These are phyloP conservation scores for Batkoa obscura DNA, from an alignment of 371 early-diverging fungal genomes.

Conservation along the genomic window DNA sequence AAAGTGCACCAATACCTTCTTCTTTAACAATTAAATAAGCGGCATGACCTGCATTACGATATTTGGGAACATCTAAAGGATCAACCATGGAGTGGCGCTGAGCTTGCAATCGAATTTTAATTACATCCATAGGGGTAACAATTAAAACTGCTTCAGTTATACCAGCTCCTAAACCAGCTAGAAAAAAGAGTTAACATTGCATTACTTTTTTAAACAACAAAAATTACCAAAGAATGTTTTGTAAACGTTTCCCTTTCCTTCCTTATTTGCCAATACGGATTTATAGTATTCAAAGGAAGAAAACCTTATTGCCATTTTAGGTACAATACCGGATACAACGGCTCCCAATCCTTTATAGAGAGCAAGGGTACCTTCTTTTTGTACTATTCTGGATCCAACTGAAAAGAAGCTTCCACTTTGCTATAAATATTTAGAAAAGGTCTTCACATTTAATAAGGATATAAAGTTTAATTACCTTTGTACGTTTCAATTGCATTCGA, in stretches of 20 bases:
- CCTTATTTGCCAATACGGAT: constrained; percentile 45
- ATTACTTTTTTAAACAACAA: background rate
- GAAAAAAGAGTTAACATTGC: background rate
- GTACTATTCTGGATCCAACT: constrained; percentile 65
- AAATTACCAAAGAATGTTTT: constrained; percentile 61
- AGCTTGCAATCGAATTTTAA: constrained; percentile 93
- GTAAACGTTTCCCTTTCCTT: constrained; percentile 43
- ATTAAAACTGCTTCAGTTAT: constrained; percentile 88
- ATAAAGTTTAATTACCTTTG: constrained; percentile 12
- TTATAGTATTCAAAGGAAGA: constrained; percentile 91
- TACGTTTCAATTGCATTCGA: constrained; percentile 56
- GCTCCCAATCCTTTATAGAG: constrained; percentile 96
- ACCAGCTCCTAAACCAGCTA: constrained; percentile 90
- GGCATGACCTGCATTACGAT: constrained; percentile 86
- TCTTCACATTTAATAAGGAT: background rate
- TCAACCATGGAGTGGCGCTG: constrained; percentile 91
- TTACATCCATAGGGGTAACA: constrained; percentile 96
- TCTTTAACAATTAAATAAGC: constrained; percentile 81
- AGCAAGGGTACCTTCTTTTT: constrained; percentile 72
- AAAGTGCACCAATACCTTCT: constrained; percentile 76
- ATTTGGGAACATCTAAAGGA: constrained; percentile 90
- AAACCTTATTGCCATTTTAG: constrained; percentile 97
- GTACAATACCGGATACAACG: constrained; percentile 92
- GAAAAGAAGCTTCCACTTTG: constrained; percentile 47
- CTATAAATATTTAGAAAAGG: constrained; percentile 10